These are phyloP conservation scores for Blastocystis sp. DNA, from an alignment of 352 stramenopile genomes.

Conservation along the genomic window DNA sequence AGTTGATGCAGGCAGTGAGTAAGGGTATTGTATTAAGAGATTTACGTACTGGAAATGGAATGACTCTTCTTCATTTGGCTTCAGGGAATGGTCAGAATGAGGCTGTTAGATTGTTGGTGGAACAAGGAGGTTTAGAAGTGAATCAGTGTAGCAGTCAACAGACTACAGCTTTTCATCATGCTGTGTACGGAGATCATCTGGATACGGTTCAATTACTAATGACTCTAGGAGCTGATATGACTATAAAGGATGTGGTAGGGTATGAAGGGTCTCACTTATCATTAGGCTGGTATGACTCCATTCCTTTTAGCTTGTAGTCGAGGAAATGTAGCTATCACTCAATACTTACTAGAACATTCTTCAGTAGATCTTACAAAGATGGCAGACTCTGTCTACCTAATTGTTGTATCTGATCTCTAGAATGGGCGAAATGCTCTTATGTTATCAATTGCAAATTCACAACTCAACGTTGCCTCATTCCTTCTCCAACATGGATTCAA, in stretches of 20 bases:
- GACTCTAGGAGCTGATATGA: not conserved
- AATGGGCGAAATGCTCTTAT: not conserved
- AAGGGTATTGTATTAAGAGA: not conserved
- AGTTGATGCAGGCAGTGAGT: not conserved
- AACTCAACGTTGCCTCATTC: not conserved
- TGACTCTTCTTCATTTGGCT: not conserved
- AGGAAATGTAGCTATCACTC: not conserved
- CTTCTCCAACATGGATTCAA: constrained; percentile 4
- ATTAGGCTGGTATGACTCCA: not conserved
- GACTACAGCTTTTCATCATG: not conserved
- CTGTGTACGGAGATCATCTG: not conserved
- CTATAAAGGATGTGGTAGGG: too few relatives aligned
- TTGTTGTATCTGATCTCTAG: not conserved
- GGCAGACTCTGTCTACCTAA: not conserved
- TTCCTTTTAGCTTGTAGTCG: not conserved
- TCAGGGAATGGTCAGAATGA: not conserved
- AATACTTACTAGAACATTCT: not conserved
- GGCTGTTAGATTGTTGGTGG: not conserved
- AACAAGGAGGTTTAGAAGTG: not conserved
- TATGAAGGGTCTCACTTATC: not conserved
- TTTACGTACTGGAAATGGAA: not conserved
- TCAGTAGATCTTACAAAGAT: not conserved
- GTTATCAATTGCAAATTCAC: not conserved
- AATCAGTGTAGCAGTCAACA: not conserved
- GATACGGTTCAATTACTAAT: not conserved